Conservation (phyloP, 1,284 basidiomycete genomes). For the Malassezia japonica region DNA sequence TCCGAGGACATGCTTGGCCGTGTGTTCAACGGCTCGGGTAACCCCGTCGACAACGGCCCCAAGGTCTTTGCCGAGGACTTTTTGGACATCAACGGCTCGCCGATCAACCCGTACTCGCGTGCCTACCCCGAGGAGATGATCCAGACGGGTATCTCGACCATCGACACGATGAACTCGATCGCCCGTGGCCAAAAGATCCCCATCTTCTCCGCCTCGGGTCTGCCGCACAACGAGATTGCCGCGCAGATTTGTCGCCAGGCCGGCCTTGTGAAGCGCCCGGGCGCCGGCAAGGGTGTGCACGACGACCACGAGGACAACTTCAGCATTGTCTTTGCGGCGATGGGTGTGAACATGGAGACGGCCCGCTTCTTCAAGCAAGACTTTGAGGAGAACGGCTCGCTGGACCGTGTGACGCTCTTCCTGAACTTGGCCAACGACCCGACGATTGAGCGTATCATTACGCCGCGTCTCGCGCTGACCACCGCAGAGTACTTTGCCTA, state of each 20-base stretch:
- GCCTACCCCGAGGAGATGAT: conserved; percentile 99
- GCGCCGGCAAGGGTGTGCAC: conserved; percentile 66
- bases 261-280: conserved; percentile 69
- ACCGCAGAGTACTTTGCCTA: conserved; percentile 99
- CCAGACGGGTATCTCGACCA: conserved; percentile 95
- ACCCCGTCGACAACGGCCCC: conserved; percentile 95
- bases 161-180: conserved; percentile 67
- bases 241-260: conserved; percentile 99
- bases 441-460: conserved; percentile 99
- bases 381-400: conserved; percentile 96
- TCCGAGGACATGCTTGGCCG: conserved; percentile 99
- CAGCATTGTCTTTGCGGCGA: conserved; percentile 97
- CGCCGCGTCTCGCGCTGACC: conserved; percentile 90
- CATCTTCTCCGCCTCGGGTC: conserved; percentile 96
- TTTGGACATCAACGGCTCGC: conserved; percentile 96
- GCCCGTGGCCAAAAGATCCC: conserved; percentile 99
- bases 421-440: conserved; percentile 98
- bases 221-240: conserved; percentile 99
- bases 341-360: conserved; percentile 99
- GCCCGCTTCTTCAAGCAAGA: conserved; percentile 99
- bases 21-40: conserved; percentile 97
- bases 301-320: conserved; percentile 99
- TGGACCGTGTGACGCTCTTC: conserved; percentile 96
- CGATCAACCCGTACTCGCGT: conserved; percentile 97
- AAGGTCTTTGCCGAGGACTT: conserved; percentile 99